phyloP scores from a whole-genome alignment of 1,284 basidiomycete genomes.

The Anthracocystis setariae region DNA sequence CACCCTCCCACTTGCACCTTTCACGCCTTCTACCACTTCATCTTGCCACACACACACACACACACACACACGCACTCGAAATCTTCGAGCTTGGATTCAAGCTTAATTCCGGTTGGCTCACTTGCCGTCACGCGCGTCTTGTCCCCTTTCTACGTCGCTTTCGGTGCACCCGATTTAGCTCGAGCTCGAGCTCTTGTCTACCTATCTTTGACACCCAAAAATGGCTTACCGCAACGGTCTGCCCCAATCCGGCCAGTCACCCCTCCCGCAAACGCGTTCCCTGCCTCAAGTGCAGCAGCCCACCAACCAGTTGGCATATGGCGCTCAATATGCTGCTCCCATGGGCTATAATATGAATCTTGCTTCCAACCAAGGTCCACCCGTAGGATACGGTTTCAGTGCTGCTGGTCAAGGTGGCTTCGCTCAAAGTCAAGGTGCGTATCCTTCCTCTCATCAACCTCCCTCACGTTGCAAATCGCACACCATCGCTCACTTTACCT shows the following conservation, averaged over 20 bases:
- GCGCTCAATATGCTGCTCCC: slow-evolving; percentile 58
- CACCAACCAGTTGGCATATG: slow-evolving; percentile 58
- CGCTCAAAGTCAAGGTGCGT: slow-evolving; percentile 61
- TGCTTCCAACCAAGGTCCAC: slow-evolving; percentile 29
- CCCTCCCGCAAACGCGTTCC: slow-evolving; percentile 33
- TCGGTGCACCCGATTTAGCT: neutral
- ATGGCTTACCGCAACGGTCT: slow-evolving; percentile 51
- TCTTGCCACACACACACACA: too few relatives aligned
- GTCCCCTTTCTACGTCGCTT: too few relatives aligned
- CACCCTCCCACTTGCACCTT: too few relatives aligned
- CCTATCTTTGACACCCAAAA: neutral
- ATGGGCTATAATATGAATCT: slow-evolving; percentile 52
- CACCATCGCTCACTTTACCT: neutral
- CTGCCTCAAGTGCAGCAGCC: slow-evolving; percentile 58
- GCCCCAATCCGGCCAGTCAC: slow-evolving; percentile 37
- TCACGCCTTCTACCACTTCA: too few relatives aligned
- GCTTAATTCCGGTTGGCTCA: too few relatives aligned
- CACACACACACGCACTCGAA: too few relatives aligned
- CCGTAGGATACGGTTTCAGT: slow-evolving; percentile 52
- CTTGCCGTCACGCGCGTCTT: too few relatives aligned
- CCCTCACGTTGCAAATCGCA: slow-evolving; percentile 2
- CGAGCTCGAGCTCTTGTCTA: neutral
- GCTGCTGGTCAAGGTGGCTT: slow-evolving; percentile 61
- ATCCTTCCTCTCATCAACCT: neutral
- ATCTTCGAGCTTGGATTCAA: too few relatives aligned